Conservation (phyloP, 2,329 filamentous ascomycete species). For the Cryphonectria nitschkei region DNA sequence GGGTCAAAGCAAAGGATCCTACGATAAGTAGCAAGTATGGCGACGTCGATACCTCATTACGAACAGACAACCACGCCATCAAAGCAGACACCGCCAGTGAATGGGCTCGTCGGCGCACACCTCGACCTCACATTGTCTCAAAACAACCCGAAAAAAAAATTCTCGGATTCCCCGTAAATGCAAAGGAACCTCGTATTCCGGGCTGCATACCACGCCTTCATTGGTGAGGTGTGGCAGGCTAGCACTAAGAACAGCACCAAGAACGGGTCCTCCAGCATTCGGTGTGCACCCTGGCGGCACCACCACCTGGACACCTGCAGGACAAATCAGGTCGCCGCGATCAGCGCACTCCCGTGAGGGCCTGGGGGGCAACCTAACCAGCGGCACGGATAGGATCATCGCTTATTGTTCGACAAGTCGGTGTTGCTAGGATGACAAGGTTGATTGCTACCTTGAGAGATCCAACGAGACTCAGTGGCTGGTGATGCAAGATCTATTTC, state of each 20-base stretch:
- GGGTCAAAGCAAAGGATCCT: neutral
- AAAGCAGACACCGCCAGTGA: neutral
- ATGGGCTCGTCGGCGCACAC: neutral
- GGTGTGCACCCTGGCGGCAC: conserved; percentile 5
- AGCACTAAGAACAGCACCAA: conserved; percentile 2
- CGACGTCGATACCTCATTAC: neutral
- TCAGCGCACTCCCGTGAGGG: neutral
- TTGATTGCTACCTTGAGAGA: neutral
- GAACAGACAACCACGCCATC: neutral
- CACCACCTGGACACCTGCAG: neutral
- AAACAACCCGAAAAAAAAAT: neutral
- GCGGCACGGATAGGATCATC: conserved; percentile 1
- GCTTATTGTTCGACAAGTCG: neutral
- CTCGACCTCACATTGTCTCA: neutral
- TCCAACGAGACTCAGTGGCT: neutral
- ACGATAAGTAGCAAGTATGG: neutral
- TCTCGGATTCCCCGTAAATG: neutral
- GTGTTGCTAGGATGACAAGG: neutral
- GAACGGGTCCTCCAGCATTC: neutral
- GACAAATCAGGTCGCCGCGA: neutral
- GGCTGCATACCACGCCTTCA: neutral
- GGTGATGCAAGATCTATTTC: neutral
- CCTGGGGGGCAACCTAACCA: neutral
- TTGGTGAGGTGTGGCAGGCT: conserved; percentile 8
- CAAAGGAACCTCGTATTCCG: conserved; percentile 9